These are phyloP conservation scores for Flagelloscypha sp. DNA, from an alignment of 768 basidiomycete species.

Conservation along the genomic window DNA sequence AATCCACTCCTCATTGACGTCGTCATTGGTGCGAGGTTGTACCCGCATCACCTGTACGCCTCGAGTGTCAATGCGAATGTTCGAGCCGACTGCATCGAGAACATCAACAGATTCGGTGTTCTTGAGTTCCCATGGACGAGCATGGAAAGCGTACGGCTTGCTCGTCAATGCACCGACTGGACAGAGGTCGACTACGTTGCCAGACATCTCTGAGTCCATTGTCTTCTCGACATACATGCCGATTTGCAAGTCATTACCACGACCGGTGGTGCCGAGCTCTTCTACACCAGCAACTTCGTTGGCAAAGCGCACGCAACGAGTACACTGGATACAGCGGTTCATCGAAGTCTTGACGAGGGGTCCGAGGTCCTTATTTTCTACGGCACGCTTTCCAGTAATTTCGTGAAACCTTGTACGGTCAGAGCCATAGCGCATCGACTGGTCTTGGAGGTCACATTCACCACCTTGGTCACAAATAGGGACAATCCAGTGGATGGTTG, in stretches of 20 bases:
- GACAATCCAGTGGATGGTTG: conserved; percentile 98
- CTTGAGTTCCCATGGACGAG: conserved; percentile 97
- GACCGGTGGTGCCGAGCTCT: conserved; percentile 92
- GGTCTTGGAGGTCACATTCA: conserved; percentile 97
- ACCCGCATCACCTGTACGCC: conserved; percentile 96
- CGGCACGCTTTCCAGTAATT: conserved; percentile 94
- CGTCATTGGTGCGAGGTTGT: conserved; percentile 93
- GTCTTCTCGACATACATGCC: conserved; percentile 97
- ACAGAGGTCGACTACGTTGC: conserved; percentile 95
- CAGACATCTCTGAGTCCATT: conserved; percentile 95
- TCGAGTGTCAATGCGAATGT: conserved; percentile 92
- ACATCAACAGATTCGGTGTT: conserved; percentile 96
- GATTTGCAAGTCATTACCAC: conserved; percentile 97
- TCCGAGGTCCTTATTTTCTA: conserved; percentile 96
- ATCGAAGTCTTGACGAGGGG: conserved; percentile 98
- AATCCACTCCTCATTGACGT: conserved; percentile 99
- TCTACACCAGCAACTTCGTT: conserved; percentile 99
- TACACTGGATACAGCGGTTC: conserved; percentile 99
- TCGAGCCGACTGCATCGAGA: conserved; percentile 90
- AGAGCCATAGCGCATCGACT: conserved; percentile 98
- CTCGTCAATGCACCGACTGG: conserved; percentile 97
- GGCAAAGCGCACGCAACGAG: conserved; percentile 96
- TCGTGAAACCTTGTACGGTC: conserved; percentile 98
- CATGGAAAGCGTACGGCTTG: conserved; percentile 97
- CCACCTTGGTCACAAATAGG: conserved; percentile 98